Base-by-base conservation (phyloP, 208 protist species). In the Leishmania lainsoni region DNA sequence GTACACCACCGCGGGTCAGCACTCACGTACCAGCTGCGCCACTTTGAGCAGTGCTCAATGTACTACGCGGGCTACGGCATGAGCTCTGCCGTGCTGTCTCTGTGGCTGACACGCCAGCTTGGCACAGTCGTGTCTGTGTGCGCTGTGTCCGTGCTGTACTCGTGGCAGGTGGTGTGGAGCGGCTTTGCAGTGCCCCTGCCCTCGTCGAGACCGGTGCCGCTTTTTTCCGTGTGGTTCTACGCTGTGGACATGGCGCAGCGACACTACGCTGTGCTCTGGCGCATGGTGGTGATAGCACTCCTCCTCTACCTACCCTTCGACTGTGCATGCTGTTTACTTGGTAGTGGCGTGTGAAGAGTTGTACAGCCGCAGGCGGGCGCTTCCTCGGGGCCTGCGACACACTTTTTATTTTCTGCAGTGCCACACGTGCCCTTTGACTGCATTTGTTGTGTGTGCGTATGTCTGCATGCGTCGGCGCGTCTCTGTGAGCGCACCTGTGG, bases 1-100 rank as follows among this genome's bases (percentile, higher is more conserved):
- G n/a, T 76, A 6, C 73, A 76, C 65, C 66, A 51, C 8, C 82
- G 82, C 14, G 72, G 79, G 29, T 85, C 82, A 17, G 74, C 73
- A 29, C 80, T 87, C 17, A 76, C 80, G 20, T 81, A 84, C 42
- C 82, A 92, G 59, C 79, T 95, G 54, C 78, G 73, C 16, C 83
- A 92, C 71, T 95, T 94, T 80, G 92, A 93, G 76, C 73, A 70
- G 68, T 81, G 90, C 69, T 94, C 86, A 80, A 74, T 84, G 45
- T 95, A 95, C 84, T 92, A 91, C 75, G 78, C 90, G 1, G 90
- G 90, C 22, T 95, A 92, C 83, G 90, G 92, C 39, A 77, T 82
- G 14, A 80, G 81, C 3, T 84, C 86, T 1, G 88, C 86, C 10
- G 42, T 89, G 42, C 70, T 94, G 51, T 87, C 89, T 12, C 58